Conservation (phyloP, 129 eudicot genomes). For the carrot (Daucus carota) region DNA sequence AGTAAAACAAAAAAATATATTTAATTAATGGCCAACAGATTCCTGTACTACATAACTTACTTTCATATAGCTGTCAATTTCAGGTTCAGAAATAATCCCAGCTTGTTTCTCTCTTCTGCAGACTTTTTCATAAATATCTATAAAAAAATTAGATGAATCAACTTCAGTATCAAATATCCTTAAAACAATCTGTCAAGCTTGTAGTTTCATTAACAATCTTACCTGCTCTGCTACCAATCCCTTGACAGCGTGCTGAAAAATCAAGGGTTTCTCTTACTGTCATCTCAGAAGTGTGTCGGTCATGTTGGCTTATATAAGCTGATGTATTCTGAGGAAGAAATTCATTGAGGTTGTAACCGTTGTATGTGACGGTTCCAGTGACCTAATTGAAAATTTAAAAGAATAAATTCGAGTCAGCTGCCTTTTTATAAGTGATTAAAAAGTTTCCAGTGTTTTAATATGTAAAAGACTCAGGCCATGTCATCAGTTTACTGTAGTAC, state of each 20-base stretch:
- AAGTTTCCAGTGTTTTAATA: background rate
- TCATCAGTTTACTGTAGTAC: background rate
- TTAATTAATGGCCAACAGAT: background rate
- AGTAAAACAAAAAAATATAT: too few relatives aligned
- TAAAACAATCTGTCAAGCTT: background rate
- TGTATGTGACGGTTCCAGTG: slow-evolving; percentile 1
- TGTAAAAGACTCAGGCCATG: background rate
- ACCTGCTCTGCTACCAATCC: slow-evolving; percentile 13
- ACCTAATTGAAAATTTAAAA: background rate
- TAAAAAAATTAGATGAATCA: background rate
- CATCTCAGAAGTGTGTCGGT: slow-evolving; percentile 10
- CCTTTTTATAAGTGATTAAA: too few relatives aligned
- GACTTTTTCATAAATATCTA: slow-evolving; percentile 7
- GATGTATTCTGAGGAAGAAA: slow-evolving; percentile 10
- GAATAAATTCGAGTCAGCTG: background rate
- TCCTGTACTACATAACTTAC: background rate
- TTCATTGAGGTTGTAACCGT: slow-evolving; percentile 1
- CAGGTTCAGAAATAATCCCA: slow-evolving; percentile 19
- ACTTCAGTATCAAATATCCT: background rate
- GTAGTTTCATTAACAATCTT: background rate
- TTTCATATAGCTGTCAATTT: slow-evolving; percentile 16
- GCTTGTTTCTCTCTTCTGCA: slow-evolving; percentile 14
- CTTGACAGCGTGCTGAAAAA: slow-evolving; percentile 13
- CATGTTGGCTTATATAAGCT: slow-evolving; percentile 10
- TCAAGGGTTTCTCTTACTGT: slow-evolving; percentile 12